Evolutionary conservation across 2,329 filamentous ascomycete genomes (phyloP).

Genomic region (Diaporthe nobilis): DNA sequence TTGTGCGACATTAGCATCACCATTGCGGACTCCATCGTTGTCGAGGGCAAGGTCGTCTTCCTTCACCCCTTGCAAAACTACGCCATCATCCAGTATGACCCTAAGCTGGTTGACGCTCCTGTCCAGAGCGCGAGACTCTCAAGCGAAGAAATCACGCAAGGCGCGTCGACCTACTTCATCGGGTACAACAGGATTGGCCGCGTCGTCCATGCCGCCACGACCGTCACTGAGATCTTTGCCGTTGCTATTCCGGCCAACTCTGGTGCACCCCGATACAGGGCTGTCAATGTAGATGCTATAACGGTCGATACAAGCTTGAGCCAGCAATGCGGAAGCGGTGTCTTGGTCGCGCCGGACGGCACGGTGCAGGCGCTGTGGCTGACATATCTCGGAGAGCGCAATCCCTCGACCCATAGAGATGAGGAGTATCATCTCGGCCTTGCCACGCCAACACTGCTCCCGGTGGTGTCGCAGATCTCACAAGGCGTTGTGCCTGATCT

Average conservation of each 20-base stretch:
- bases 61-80: slow-evolving; percentile 98
- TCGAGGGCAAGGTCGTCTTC: slow-evolving; percentile 95
- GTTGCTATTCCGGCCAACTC: slow-evolving; percentile 95
- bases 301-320: slow-evolving; percentile 95
- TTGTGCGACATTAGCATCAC: slow-evolving; percentile 97
- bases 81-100: slow-evolving; percentile 94
- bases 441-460: slow-evolving; percentile 87
- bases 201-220: slow-evolving; percentile 93
- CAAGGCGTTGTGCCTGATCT: slow-evolving; percentile 83
- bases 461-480: slow-evolving; percentile 90
- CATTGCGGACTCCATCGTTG: slow-evolving; percentile 95
- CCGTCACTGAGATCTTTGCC: slow-evolving; percentile 96
- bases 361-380: slow-evolving; percentile 97
- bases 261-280: slow-evolving; percentile 89
- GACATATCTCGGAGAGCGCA: slow-evolving; percentile 88
- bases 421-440: slow-evolving; percentile 97
- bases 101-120: slow-evolving; percentile 91
- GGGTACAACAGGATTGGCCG: slow-evolving; percentile 98
- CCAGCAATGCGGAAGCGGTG: slow-evolving; percentile 93
- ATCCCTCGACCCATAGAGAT: slow-evolving; percentile 41
- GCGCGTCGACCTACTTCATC: slow-evolving; percentile 94
- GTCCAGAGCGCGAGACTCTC: slow-evolving; percentile 91
- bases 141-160: slow-evolving; percentile 87
- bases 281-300: slow-evolving; percentile 96
- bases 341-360: slow-evolving; percentile 89